Percentiles rank a stretch among this genome's conserved stretches.
Conservation (phyloP, 805 yeast species). For the Lipomyces spencermartinsiae region DNA sequence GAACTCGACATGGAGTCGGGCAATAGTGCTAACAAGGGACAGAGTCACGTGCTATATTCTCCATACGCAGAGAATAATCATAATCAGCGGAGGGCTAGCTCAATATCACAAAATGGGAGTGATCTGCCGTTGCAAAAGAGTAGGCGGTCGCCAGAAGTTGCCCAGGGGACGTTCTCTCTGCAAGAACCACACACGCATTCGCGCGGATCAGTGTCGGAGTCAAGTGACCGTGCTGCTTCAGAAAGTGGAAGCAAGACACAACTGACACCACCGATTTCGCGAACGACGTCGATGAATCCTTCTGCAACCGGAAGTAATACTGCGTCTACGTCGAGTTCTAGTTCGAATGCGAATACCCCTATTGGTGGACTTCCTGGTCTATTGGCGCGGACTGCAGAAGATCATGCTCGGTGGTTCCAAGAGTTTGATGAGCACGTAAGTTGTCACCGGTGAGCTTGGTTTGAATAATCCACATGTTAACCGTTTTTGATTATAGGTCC, state of each 20-base stretch:
- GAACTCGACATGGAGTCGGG: constrained; percentile 53
- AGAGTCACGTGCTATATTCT: not conserved
- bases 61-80: not conserved
- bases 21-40: not conserved
- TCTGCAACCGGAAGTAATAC: constrained; percentile 12
- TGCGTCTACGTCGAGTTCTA: constrained; percentile 21
- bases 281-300: constrained; percentile 28
- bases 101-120: not conserved
- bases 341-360: constrained; percentile 9
- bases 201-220: not conserved
- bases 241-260: constrained; percentile 8
- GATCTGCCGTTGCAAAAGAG: not conserved
- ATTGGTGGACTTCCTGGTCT: constrained; percentile 23
- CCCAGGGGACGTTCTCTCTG: not conserved
- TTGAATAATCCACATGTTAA: not conserved
- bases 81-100: not conserved
- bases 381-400: constrained; percentile 53
- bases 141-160: constrained; percentile 18
- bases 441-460: constrained; percentile 77
- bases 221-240: not conserved
- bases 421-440: constrained; percentile 91
- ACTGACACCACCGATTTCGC: constrained; percentile 40
- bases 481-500: constrained; percentile 13
- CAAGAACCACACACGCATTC: constrained; percentile 11
- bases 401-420: constrained; percentile 89